Base-by-base conservation (phyloP, 176 grass and related monocot genomes). In the Paspalum vaginatum region DNA sequence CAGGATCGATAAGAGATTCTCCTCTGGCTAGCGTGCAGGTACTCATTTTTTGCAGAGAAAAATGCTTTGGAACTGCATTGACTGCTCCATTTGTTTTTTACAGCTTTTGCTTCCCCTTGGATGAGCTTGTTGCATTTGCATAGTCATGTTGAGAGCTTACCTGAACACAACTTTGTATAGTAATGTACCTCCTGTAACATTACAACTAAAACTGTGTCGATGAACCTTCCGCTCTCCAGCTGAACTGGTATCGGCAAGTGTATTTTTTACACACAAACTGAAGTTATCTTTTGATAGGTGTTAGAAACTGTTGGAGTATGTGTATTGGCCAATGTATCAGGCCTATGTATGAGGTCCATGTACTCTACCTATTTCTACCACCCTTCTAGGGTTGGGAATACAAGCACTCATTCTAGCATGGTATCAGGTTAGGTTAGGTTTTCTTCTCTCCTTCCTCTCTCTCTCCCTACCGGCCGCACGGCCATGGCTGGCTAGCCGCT, bases 21-120 rank as follows among this genome's bases (percentile, higher is more conserved):
- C 87, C 90, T 85, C 86, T 98, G 51, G 92, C 95, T 51, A 88
- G 80, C 42, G 67, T 98, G 55, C 87, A 98, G 91, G 95, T 98
- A 79, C 32, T 69, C 11, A 41, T 60, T 50, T 77, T 80, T 62
- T 75, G 10, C 59, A 65, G 44, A 62, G 43, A 48, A 81, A 61
- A 61, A 53, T 82, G 24, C 56, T 79, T 73, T 74, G 48, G 6
- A 65, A 47, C 42, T 58, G 50, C 59, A 80, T 86, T 77, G 22
- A 47, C 59, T 82, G 57, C 37, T 77, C 20, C 9, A 24, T 78
- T 60, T 88, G 9, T 74, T 79, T 42, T 27, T 45, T 18, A 59
- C 8, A 72, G 43, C 21, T 41, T 83, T 87, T 83, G 40, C 66
- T 48, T 74, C 48, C 37, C 38, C 51, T 68, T 68, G 27, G 43